phyloP scores from a whole-genome alignment of 768 basidiomycete genomes.

The Calocera cornea region DNA sequence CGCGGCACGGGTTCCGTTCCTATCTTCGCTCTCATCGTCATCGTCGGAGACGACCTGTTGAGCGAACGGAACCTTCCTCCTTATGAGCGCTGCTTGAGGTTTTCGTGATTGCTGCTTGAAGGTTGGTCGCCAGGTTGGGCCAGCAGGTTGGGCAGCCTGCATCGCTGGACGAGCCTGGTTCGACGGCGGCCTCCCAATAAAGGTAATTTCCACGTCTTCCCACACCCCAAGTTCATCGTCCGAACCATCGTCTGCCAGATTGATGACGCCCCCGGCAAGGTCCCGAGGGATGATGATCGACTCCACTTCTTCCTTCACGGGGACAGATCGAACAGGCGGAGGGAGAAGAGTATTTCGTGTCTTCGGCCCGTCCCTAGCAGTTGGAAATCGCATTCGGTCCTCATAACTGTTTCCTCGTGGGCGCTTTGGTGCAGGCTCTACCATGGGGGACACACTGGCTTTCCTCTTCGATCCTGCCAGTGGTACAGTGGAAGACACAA shows the following conservation, averaged over 20 bases:
- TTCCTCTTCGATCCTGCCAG: too few species aligned
- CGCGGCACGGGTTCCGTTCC: too few species aligned
- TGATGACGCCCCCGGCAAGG: neutral
- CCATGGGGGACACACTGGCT: neutral
- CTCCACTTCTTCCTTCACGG: neutral
- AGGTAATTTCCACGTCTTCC: neutral
- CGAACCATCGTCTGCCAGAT: neutral
- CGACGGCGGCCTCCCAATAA: too few species aligned
- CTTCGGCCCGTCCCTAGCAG: neutral
- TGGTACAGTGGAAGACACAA: too few species aligned
- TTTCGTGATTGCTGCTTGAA: too few species aligned
- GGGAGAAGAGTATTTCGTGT: neutral
- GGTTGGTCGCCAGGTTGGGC: too few species aligned
- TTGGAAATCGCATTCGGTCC: neutral
- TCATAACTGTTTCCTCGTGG: neutral
- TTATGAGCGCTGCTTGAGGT: too few species aligned
- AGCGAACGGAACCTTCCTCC: too few species aligned
- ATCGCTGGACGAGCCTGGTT: too few species aligned
- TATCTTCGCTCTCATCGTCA: too few species aligned
- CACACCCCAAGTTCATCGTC: neutral
- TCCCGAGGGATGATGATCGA: neutral
- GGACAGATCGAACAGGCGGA: neutral
- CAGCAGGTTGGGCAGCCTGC: too few species aligned
- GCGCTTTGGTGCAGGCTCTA: neutral
- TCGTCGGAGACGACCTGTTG: too few species aligned